Evolutionary conservation across 2,329 filamentous ascomycete species (phyloP), one percentile per base, ranked within the genome.

Genomic region (Microcera coccophila): DNA sequence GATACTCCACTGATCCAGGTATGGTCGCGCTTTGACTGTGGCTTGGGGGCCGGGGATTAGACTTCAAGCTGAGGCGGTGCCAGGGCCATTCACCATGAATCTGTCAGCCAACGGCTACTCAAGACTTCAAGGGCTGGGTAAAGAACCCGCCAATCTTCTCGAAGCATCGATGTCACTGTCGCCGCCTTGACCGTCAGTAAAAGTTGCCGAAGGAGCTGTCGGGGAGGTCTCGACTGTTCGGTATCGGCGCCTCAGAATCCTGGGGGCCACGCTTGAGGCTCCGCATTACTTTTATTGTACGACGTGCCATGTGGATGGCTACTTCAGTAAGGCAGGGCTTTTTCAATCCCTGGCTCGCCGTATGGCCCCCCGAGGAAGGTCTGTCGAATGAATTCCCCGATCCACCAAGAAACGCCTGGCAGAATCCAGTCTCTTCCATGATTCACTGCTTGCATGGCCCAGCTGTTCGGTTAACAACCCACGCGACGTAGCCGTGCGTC

Each of bases 151-250:
- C n/a, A n/a, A 9, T 14, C 14, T 28, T 14, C 24, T 28, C 24
- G 14, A 9, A 32, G 9, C 29, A n/a, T 15, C 29, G 29, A 32
- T 32, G 12, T 32, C 5, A 5, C 15, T 32, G 12, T 15, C 32
- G 33, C 10, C 24, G n/a, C 36, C 36, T 35, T 40, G 37, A 48
- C 52, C 52, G 50, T 38, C 37, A 17, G 24, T 22, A 19, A 21
- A 31, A 24, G 29, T 38, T 44, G 26, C 26, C 31, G 33, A 28
- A 38, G 24, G 29, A 29, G 40, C 20, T 32, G 36, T 44, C 26
- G 38, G 26, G 15, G 15, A 36, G 51, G 40, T 54, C 54, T 48
- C 33, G 52, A 57, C 47, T 46, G 44, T 46, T 36, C 48, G 29
- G 17, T 19, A 32, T 21, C 40, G 24, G 32, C 47, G 19, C 37